Percentiles rank a stretch among this genome's conserved stretches.
These are phyloP conservation scores for Xylariaceae sp. DNA, from an alignment of 2,329 filamentous ascomycete genomes.

Conservation along the genomic window DNA sequence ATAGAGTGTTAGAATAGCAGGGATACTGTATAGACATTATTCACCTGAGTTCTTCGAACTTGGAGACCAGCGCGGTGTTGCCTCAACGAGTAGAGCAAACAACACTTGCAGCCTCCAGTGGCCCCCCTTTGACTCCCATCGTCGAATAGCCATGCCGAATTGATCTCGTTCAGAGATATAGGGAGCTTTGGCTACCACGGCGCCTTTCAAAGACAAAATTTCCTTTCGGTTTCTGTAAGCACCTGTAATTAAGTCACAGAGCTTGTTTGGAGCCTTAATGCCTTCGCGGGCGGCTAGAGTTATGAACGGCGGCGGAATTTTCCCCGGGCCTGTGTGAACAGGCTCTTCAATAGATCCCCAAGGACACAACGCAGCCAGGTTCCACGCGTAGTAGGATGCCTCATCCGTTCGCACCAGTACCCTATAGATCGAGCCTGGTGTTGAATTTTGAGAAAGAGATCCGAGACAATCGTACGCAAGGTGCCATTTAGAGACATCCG, in stretches of 20 bases:
- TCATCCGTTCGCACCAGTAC: constrained; percentile 60
- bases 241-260: constrained; percentile 63
- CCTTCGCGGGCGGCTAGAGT: constrained; percentile 69
- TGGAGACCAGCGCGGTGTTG: constrained; percentile 39
- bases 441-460: constrained; percentile 41
- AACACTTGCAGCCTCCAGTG: constrained; percentile 71
- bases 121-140: constrained; percentile 59
- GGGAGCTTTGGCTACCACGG: constrained; percentile 43
- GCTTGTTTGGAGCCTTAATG: constrained; percentile 73
- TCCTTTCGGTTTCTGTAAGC: constrained; percentile 59
- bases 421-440: constrained; percentile 45
- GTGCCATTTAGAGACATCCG: constrained; percentile 58
- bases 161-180: constrained; percentile 54
- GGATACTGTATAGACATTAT: constrained; percentile 16
- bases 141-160: constrained; percentile 70
- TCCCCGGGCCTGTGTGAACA: constrained; percentile 40
- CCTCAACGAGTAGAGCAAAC: constrained; percentile 63
- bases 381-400: constrained; percentile 71
- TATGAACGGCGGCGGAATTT: constrained; percentile 54
- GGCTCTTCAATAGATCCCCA: constrained; percentile 56
- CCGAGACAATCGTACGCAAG: constrained; percentile 62
- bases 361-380: constrained; percentile 69
- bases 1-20: constrained; percentile 13
- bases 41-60: constrained; percentile 39
- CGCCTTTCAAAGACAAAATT: constrained; percentile 60